phyloP scores from a whole-genome alignment of 179 eudicot species.

The Corrigiola litoralis region DNA sequence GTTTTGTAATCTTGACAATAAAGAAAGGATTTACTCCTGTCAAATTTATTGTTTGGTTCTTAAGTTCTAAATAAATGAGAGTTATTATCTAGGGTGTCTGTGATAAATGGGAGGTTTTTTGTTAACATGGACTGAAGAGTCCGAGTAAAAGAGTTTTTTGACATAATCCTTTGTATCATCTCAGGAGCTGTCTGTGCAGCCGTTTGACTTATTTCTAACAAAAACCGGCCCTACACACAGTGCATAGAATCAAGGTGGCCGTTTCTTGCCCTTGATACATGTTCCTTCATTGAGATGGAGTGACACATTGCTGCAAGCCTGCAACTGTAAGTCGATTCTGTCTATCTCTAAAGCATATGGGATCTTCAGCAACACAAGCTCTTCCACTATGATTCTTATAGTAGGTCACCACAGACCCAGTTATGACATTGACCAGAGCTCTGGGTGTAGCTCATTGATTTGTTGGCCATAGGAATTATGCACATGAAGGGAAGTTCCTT shows the following conservation, averaged over 20 bases:
- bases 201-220: conserved; percentile 19
- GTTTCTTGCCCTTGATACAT: conserved; percentile 8
- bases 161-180: conserved; percentile 13
- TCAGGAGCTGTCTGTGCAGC: conserved; percentile 41
- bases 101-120: not conserved
- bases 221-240: conserved; percentile 7
- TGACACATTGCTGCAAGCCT: conserved; percentile 11
- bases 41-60: not conserved
- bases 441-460: conserved; percentile 3
- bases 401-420: conserved; percentile 4
- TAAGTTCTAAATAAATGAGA: not conserved
- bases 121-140: not conserved
- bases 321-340: conserved; percentile 20
- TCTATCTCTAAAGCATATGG: conserved; percentile 6
- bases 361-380: not conserved
- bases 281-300: not conserved
- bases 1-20: not conserved
- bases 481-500: conserved; percentile 7
- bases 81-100: not conserved
- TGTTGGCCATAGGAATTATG: not conserved
- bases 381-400: conserved; percentile 1
- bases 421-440: conserved; percentile 7
- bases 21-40: not conserved
- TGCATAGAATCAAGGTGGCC: conserved; percentile 4
- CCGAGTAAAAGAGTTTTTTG: not conserved